These are phyloP conservation scores for Aeminium ludgeri DNA, from an alignment of 495 filamentous ascomycete genomes.

Conservation along the genomic window DNA sequence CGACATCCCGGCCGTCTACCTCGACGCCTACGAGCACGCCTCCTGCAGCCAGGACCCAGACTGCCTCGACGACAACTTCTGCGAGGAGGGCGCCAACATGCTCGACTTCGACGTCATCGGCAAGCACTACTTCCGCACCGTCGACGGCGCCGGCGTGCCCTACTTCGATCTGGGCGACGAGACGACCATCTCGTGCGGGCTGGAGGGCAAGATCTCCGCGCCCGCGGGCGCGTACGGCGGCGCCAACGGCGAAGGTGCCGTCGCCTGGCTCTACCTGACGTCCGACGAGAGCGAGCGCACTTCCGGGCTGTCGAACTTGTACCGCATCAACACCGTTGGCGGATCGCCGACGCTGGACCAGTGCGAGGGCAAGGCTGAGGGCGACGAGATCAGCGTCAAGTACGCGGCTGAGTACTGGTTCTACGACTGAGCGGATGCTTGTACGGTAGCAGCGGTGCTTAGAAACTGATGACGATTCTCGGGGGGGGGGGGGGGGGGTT, in stretches of 20 bases:
- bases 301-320: conserved; percentile 7
- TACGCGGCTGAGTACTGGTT: conserved; percentile 19
- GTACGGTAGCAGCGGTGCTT: no score
- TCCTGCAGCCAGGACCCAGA: background rate
- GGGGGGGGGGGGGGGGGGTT: no score
- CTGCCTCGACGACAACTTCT: background rate
- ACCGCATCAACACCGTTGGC: conserved; percentile 14
- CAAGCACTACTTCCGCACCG: conserved; percentile 13
- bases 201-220: conserved; percentile 3
- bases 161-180: conserved; percentile 9
- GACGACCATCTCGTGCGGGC: conserved; percentile 1
- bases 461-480: no score
- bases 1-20: no score
- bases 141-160: background rate
- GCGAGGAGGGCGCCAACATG: background rate
- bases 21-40: background rate
- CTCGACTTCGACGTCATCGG: conserved; percentile 7
- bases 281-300: conserved; percentile 1
- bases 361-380: background rate
- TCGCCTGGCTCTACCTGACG: conserved; percentile 13
- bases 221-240: conserved; percentile 4
- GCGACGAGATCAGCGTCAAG: background rate
- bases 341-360: conserved; percentile 6
- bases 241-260: conserved; percentile 4
- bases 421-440: conserved; percentile 12